phyloP scores from a whole-genome alignment of 352 stramenopile genomes.

The Pythium brachiatum region DNA sequence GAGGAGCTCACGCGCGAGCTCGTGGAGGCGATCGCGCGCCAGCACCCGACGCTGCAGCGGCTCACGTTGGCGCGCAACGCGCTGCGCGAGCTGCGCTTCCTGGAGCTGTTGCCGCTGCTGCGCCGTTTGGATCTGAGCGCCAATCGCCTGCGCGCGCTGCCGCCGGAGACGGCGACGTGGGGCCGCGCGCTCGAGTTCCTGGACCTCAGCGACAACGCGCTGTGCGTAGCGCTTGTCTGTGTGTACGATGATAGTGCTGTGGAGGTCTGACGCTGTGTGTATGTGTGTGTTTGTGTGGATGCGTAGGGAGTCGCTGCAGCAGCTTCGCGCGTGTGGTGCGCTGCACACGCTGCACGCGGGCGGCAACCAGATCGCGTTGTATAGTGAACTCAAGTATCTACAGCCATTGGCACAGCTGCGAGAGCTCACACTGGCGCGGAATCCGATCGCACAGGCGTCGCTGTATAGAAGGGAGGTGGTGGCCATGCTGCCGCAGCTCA shows the following conservation, averaged over 20 bases:
- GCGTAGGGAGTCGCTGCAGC: constrained; percentile 42
- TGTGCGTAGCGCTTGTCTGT: constrained; percentile 47
- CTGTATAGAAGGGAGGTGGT: constrained; percentile 56
- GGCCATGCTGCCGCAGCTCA: constrained; percentile 50
- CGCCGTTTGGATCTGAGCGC: constrained; percentile 55
- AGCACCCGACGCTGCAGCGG: constrained; percentile 60
- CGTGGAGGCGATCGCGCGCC: constrained; percentile 52
- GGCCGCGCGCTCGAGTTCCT: constrained; percentile 43
- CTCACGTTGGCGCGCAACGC: constrained; percentile 63
- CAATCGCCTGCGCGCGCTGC: constrained; percentile 46
- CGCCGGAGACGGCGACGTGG: constrained; percentile 34
- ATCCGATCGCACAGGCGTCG: constrained; percentile 40
- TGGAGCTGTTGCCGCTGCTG: constrained; percentile 51
- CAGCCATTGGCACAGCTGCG: constrained; percentile 40
- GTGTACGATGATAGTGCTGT: too few relatives aligned
- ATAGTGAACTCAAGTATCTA: constrained; percentile 58
- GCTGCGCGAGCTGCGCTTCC: constrained; percentile 42
- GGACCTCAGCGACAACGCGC: constrained; percentile 47
- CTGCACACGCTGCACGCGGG: constrained; percentile 44
- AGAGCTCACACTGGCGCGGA: constrained; percentile 50
- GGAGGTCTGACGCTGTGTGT: background rate
- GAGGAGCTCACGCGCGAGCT: constrained; percentile 58
- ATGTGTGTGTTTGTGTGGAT: background rate
- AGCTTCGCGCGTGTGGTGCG: constrained; percentile 24
- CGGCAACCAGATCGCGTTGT: constrained; percentile 44